Evolutionary conservation across 495 filamentous ascomycete species (phyloP).

Genomic region (Aspergillus sclerotiicarbonarius): DNA sequence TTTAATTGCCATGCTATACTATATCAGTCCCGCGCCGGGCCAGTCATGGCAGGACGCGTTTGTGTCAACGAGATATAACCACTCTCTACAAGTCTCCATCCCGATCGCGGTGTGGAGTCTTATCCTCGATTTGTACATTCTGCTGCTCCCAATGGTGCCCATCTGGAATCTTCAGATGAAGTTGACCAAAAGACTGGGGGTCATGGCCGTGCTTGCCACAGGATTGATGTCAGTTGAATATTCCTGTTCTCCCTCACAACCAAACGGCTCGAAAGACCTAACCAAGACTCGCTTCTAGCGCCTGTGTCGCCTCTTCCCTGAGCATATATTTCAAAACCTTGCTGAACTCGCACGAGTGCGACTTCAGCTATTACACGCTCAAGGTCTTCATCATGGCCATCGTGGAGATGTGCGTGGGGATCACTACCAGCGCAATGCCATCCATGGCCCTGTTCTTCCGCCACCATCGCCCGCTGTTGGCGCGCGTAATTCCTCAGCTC

Average conservation of each 20-base stretch:
- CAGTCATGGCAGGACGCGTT: not conserved
- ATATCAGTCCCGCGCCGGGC: not conserved
- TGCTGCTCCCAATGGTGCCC: not conserved
- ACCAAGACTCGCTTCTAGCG: not conserved
- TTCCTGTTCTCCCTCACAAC: not conserved
- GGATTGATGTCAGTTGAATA: not conserved
- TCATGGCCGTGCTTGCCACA: not conserved
- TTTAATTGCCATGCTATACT: not conserved
- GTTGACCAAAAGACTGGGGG: not conserved
- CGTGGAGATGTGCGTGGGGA: not conserved
- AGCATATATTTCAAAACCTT: not conserved
- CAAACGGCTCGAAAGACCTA: not conserved
- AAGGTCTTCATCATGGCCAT: not conserved
- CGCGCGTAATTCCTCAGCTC: not conserved
- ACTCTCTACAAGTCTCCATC: not conserved
- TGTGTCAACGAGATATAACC: not conserved
- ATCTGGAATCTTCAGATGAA: not conserved
- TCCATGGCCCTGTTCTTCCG: not conserved
- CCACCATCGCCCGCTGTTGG: not conserved
- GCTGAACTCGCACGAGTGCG: not conserved
- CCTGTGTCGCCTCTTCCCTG: not conserved
- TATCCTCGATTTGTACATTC: not conserved
- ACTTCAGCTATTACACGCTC: not conserved
- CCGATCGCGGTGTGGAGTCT: not conserved
- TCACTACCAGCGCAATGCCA: not conserved